Evolutionary conservation across 331 rosid genomes (phyloP).

Genomic region (Erythrophleum ivorense): DNA sequence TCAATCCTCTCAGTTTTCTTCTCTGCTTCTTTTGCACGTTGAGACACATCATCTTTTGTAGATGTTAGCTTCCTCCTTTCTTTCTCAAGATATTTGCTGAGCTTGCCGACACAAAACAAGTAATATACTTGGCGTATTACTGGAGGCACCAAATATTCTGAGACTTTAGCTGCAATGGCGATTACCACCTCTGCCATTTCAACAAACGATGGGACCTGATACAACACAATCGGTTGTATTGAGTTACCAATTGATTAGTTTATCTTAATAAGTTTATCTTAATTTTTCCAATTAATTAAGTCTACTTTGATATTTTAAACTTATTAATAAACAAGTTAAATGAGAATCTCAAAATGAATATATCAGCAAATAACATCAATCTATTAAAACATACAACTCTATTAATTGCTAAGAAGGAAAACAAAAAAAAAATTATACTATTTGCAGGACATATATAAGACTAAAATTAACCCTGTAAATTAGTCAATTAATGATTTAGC

Average conservation of each 20-base stretch:
- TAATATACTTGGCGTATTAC: neutral
- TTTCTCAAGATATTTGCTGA: neutral
- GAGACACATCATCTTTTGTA: neutral
- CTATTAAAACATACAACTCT: too few species aligned
- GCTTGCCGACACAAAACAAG: neutral
- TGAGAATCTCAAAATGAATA: too few species aligned
- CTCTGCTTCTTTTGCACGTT: neutral
- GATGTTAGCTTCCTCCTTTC: neutral
- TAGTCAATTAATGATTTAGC: too few species aligned
- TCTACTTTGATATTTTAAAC: too few species aligned
- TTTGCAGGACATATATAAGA: too few species aligned
- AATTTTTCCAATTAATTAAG: too few species aligned
- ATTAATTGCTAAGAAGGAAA: too few species aligned
- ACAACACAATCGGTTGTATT: neutral
- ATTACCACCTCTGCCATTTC: neutral
- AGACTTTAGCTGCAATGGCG: neutral
- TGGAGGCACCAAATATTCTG: neutral
- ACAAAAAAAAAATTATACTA: too few species aligned
- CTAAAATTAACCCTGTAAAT: too few species aligned
- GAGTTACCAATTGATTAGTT: neutral
- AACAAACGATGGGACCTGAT: neutral
- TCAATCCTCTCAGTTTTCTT: conserved; percentile 1
- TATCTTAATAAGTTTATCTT: too few species aligned
- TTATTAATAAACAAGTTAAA: too few species aligned
- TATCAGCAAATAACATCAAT: too few species aligned